Evolutionary conservation across 2,329 filamentous ascomycete genomes (phyloP).

Genomic region (Cercospora sp.): DNA sequence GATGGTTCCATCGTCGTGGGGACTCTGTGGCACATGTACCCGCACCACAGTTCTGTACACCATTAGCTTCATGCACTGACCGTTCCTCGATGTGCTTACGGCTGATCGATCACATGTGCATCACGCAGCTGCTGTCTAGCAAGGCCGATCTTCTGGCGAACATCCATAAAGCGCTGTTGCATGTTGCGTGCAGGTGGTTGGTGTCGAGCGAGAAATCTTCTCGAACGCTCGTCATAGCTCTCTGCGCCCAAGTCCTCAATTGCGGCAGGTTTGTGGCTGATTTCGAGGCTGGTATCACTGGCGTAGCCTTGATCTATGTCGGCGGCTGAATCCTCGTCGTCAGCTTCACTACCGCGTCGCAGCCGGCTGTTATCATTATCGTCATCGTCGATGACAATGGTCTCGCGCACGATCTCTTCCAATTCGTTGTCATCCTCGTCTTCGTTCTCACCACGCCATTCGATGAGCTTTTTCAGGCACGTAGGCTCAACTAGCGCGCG

Average conservation of each 20-base stretch:
- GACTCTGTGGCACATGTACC: constrained; percentile 21
- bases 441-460: constrained; percentile 63
- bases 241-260: constrained; percentile 35
- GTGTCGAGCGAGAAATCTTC: constrained; percentile 24
- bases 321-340: constrained; percentile 26
- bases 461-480: constrained; percentile 58
- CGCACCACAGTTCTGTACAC: constrained; percentile 18
- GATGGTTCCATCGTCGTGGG: constrained; percentile 15
- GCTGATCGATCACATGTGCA: constrained; percentile 9
- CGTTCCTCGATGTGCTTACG: constrained; percentile 13
- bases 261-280: constrained; percentile 31
- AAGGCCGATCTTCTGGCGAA: constrained; percentile 27
- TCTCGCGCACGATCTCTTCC: constrained; percentile 63
- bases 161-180: constrained; percentile 21
- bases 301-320: constrained; percentile 26
- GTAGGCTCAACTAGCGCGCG: constrained; percentile 56
- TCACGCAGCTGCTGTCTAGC: constrained; percentile 26
- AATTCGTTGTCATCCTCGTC: constrained; percentile 49
- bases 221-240: constrained; percentile 30
- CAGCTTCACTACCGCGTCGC: constrained; percentile 20
- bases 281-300: constrained; percentile 36
- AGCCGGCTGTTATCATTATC: constrained; percentile 47
- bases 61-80: constrained; percentile 3
- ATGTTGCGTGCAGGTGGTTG: constrained; percentile 17
- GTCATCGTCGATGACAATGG: constrained; percentile 64